Conservation (phyloP, 179 eudicot genomes). For the Beta macrorhiza region DNA sequence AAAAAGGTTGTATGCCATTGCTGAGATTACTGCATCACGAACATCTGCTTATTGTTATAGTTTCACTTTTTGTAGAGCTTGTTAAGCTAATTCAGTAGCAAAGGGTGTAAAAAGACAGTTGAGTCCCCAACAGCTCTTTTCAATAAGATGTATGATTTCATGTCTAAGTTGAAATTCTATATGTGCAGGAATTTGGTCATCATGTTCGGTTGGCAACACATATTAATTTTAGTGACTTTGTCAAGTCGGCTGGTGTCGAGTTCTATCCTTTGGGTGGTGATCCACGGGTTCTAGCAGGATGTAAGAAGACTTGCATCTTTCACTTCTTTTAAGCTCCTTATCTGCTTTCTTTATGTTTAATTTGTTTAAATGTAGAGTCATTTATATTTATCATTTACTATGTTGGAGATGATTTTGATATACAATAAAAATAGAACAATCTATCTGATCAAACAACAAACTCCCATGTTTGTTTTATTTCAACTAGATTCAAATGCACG, state of each 20-base stretch:
- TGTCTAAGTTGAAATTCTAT: slow-evolving; percentile 8
- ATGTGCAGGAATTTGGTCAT: slow-evolving; percentile 74
- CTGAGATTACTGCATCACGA: background rate
- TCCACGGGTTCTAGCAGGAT: slow-evolving; percentile 71
- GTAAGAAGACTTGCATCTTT: slow-evolving; percentile 40
- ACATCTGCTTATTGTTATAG: no score
- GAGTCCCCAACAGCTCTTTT: background rate
- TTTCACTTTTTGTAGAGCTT: background rate
- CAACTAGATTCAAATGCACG: no score
- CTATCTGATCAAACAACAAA: background rate
- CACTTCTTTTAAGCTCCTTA: slow-evolving; percentile 3
- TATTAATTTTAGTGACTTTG: slow-evolving; percentile 59
- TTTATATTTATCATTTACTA: background rate
- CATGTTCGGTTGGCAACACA: slow-evolving; percentile 80
- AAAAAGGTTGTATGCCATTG: background rate
- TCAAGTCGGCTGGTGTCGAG: slow-evolving; percentile 73
- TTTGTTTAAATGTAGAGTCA: background rate
- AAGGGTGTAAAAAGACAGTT: background rate
- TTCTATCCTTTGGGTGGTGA: slow-evolving; percentile 87
- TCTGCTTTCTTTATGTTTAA: background rate
- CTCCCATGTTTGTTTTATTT: background rate
- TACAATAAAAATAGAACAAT: background rate
- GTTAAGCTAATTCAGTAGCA: background rate
- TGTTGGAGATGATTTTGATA: background rate
- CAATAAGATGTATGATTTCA: background rate